Evolutionary conservation across 2,329 filamentous ascomycete genomes (phyloP), one percentile per base, ranked within the genome.

Genomic region (Endoconidiophora polonica): DNA sequence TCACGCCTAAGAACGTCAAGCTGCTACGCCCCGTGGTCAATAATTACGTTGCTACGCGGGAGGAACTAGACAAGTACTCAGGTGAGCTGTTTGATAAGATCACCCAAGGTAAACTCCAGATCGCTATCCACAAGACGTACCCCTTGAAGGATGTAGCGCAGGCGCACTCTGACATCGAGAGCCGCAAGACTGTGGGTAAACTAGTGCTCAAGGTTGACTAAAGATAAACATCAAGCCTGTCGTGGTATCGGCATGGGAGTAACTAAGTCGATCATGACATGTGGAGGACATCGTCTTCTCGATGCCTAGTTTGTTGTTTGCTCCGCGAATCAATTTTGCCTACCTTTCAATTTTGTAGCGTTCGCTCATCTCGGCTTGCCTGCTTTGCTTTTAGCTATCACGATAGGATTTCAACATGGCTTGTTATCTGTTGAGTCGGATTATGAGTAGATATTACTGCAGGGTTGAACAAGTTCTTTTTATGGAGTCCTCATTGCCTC

Each of bases 161-260:
- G 57, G 86, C 86, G 10, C 86, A 94, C 55, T 64, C 67, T 45
- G 86, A 94, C 62, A 71, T 95, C 42, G 83, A 93, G 65, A 75
- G 83, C 40, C 72, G 87, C 58, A 85, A 81, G 69, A 91, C 86
- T 2, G 85, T 78, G 9, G 88, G 88, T 16, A 94, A 94, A 69
- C 64, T 93, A 55, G 62, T 95, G 50, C 63, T 94, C 59, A 80
- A 79, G 66, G 73, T 77, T 44, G 80, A 67, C 56, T 64, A 59
- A 54, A 54, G n/a, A 29, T n/a, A 26, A n/a, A 38, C 37, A 18
- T 26, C 16, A 18, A 43, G n/a, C 7, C 22, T 43, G 40, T 43
- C 18, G 20, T 22, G 4, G 18, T 40, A 40, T 43, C 18, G 24
- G 24, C 14, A 18, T 24, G 24, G 10, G 20, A 22, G 10, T 43